These are phyloP conservation scores for Pyrenophora tritici-repentis DNA, from an alignment of 2,329 filamentous ascomycete genomes.

Conservation along the genomic window DNA sequence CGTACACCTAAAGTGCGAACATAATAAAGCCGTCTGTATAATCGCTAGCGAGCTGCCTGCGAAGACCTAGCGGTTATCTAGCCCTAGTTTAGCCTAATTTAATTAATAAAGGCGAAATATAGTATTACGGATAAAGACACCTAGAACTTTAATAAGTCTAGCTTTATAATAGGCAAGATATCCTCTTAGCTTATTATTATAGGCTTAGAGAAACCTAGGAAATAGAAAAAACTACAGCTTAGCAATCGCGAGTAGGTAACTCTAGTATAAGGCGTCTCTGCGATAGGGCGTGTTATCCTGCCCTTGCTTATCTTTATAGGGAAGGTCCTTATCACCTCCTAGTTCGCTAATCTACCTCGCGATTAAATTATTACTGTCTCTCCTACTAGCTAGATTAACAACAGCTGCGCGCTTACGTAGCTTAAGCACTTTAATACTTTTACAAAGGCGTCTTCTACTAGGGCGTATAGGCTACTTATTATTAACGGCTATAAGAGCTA, in stretches of 20 bases:
- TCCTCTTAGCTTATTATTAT: too few relatives aligned
- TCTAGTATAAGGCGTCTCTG: background rate
- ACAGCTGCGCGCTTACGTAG: slow-evolving; percentile 41
- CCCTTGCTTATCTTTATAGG: background rate
- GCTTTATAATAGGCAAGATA: background rate
- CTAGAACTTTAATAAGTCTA: background rate
- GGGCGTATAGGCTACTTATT: slow-evolving; percentile 44
- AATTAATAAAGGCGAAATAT: background rate
- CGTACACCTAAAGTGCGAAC: too few relatives aligned
- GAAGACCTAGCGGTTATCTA: background rate
- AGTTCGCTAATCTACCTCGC: slow-evolving; percentile 1
- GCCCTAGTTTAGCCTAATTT: background rate
- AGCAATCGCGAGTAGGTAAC: background rate
- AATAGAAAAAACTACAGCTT: background rate
- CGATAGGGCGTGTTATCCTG: background rate
- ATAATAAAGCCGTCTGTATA: too few relatives aligned
- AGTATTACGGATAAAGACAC: background rate
- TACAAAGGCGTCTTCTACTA: slow-evolving; percentile 25
- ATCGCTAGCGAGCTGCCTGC: too few relatives aligned
- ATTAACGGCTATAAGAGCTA: slow-evolving; percentile 44
- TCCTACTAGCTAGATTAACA: slow-evolving; percentile 42
- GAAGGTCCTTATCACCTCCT: slow-evolving; percentile 7
- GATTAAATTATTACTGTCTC: slow-evolving; percentile 22
- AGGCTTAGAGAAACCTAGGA: too few relatives aligned
- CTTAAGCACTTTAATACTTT: slow-evolving; percentile 42